Base-by-base conservation (phyloP, 2,329 filamentous ascomycete genomes). In the Samsoniella hepiali region DNA sequence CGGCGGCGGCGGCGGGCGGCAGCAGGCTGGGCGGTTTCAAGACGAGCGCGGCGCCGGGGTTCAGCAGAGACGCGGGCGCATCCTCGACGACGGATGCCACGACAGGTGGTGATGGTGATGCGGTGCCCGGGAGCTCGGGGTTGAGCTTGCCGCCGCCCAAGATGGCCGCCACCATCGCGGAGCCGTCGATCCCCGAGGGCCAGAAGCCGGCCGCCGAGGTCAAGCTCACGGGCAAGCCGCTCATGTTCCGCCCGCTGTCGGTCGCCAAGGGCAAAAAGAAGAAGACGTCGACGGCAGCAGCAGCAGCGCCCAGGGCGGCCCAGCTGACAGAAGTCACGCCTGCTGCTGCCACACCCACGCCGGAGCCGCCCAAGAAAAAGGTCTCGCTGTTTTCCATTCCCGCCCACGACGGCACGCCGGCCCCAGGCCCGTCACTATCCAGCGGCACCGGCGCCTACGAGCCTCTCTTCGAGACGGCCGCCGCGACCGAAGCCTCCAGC, bases 191-290 rank as follows among this genome's bases (percentile, higher is more conserved):
- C 69, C 81, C 83, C 1, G 79, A 78, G 13, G 82, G 83, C 49
- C 81, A 86, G 69, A 86, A 86, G 70, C 76, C 82, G 32, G 83
- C 82, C n/a, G 80, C 84, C 2, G 85, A 89, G 64, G 83, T 89
- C 17, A 89, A 91, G 76, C 76, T 90, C 15, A 84, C 88, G 2
- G 91, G 90, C 27, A 95, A 93, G 69, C 86, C 92, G 13, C 85
- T 93, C 75, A 91, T 92, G 86, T 97, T 98, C 75, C 90, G 88
- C 72, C 94, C 94, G 3, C 79, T 97, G 44, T 97, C 93, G 1
- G 93, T 97, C 15, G 86, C 88, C 17, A 84, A 91, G 65, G 91
- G 89, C 66, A 82, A 87, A 36, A 85, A 84, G 66, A 92, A 90
- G 77, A 91, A 89, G 77, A 88, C 84, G 70, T 78, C 81, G 63